Percentiles rank a stretch among this genome's conserved stretches.
These are phyloP conservation scores for Hansenula lynferdii DNA, from an alignment of 1,139 yeast genomes.

Conservation along the genomic window DNA sequence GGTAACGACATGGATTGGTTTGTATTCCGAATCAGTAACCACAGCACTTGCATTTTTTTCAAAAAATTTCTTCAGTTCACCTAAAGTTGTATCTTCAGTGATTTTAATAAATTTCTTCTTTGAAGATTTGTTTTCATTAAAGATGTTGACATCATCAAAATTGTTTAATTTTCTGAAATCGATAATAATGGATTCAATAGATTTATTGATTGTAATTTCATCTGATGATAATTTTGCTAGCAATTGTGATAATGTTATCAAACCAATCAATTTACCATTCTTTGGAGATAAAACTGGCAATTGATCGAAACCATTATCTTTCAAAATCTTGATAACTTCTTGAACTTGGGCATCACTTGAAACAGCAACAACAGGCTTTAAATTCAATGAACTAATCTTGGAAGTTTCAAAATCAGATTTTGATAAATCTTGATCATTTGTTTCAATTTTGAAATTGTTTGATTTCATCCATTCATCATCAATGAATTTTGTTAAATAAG, in stretches of 20 bases:
- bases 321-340: conserved; percentile 66
- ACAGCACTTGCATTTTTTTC: conserved; percentile 86
- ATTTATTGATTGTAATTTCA: conserved; percentile 53
- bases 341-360: conserved; percentile 56
- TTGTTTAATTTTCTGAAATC: conserved; percentile 73
- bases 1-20: conserved; percentile 81
- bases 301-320: conserved; percentile 80
- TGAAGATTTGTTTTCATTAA: conserved; percentile 56
- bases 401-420: conserved; percentile 46
- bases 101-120: conserved; percentile 68
- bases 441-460: conserved; percentile 56
- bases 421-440: conserved; percentile 31
- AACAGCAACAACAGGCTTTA: conserved; percentile 81
- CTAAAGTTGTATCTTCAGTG: conserved; percentile 62
- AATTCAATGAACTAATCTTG: conserved; percentile 65
- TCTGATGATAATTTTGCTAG: conserved; percentile 65
- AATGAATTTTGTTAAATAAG: conserved; percentile 82
- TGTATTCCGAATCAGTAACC: conserved; percentile 66
- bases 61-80: conserved; percentile 71
- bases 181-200: conserved; percentile 59
- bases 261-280: conserved; percentile 59
- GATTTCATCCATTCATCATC: conserved; percentile 91
- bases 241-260: conserved; percentile 73
- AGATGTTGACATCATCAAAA: conserved; percentile 56
- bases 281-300: conserved; percentile 58